These are phyloP conservation scores for Rhinocladiella mackenziei DNA, from an alignment of 2,329 filamentous ascomycete species.

Conservation along the genomic window DNA sequence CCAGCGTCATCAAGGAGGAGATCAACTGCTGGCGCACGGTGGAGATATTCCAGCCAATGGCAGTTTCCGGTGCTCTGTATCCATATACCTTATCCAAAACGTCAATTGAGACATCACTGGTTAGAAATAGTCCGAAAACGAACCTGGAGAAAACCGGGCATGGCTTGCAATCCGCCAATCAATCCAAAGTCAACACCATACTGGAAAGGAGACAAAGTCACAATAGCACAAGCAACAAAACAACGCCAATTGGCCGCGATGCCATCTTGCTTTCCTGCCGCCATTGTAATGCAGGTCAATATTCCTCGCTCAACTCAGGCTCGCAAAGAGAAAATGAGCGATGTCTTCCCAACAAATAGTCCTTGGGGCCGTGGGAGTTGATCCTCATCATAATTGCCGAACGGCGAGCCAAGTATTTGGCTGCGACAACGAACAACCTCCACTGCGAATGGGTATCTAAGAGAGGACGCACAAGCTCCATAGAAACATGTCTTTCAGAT, in stretches of 20 bases:
- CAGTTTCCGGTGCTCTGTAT: conserved; percentile 22
- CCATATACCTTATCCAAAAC: conserved; percentile 29
- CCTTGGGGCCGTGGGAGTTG: no score
- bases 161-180: conserved; percentile 35
- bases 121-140: background rate
- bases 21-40: conserved; percentile 44
- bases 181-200: conserved; percentile 34
- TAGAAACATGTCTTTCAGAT: no score
- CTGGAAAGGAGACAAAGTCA: conserved; percentile 34
- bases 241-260: conserved; percentile 27
- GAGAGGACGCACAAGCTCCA: no score
- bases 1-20: conserved; percentile 45
- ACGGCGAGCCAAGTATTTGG: no score
- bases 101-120: conserved; percentile 14
- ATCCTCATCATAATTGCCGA: no score
- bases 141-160: conserved; percentile 33
- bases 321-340: no score
- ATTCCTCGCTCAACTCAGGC: no score
- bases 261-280: no score
- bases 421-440: no score
- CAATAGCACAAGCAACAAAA: conserved; percentile 25
- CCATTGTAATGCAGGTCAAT: no score
- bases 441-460: no score
- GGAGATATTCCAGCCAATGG: conserved; percentile 36
- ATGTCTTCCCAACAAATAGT: no score